phyloP scores from a whole-genome alignment of 78 protist species.

The Anaeramoeba flamelloides region DNA sequence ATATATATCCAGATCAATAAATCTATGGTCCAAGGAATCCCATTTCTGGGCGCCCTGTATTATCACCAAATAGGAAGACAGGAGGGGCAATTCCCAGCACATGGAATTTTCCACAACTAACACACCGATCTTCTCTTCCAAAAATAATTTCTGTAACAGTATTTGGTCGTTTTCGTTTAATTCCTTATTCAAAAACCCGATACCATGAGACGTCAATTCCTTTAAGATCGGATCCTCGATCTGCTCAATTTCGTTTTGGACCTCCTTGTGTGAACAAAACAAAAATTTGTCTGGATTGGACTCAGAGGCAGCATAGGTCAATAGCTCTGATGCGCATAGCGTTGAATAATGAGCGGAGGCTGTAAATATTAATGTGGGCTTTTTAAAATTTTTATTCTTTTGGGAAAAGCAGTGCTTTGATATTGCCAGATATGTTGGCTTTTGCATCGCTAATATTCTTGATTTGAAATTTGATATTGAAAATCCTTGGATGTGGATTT shows the following conservation, averaged over 20 bases:
- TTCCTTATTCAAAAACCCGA: not conserved
- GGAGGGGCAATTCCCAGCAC: not conserved
- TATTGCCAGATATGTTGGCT: conserved; percentile 58
- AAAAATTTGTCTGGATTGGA: not conserved
- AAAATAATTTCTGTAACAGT: not conserved
- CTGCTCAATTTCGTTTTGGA: not conserved
- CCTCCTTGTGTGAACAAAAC: too few species aligned
- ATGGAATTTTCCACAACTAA: not conserved
- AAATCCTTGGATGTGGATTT: conserved; percentile 52
- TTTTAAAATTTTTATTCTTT: not conserved
- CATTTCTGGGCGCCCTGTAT: not conserved
- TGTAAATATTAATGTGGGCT: not conserved
- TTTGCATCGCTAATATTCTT: conserved; percentile 64
- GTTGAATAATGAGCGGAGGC: not conserved
- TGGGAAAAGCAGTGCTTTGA: not conserved
- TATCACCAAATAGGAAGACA: not conserved
- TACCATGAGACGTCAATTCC: too few species aligned
- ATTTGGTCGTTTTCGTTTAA: not conserved
- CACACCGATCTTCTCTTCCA: not conserved
- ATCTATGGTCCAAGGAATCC: not conserved
- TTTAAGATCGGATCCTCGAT: not conserved
- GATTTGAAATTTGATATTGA: conserved; percentile 46
- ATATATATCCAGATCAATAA: not conserved
- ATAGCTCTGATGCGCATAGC: not conserved
- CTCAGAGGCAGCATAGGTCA: not conserved